phyloP scores from a whole-genome alignment of 495 filamentous ascomycete species.

The Trichoderma parareesei region DNA sequence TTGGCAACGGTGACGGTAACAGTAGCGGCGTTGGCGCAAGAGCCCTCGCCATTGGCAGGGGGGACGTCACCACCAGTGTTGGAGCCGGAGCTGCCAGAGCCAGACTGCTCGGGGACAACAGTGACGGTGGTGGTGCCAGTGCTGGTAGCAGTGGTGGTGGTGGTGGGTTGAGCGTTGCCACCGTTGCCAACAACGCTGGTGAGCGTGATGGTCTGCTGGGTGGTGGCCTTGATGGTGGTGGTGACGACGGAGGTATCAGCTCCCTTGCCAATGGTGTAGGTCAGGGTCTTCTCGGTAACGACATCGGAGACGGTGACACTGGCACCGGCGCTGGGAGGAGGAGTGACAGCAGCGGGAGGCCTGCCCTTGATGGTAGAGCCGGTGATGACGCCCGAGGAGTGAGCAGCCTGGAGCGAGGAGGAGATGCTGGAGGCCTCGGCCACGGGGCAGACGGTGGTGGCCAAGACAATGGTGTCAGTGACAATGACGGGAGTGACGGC shows the following conservation, averaged over 20 bases:
- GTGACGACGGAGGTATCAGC: not conserved
- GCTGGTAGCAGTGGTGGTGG: slow-evolving; percentile 8
- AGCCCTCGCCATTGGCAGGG: not conserved
- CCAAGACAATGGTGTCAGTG: slow-evolving; percentile 37
- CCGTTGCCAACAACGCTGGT: slow-evolving; percentile 20
- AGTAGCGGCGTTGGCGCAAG: slow-evolving; percentile 5
- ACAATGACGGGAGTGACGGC: slow-evolving; percentile 30
- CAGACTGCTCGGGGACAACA: slow-evolving; percentile 6
- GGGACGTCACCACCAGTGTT: not conserved
- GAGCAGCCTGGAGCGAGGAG: slow-evolving; percentile 12
- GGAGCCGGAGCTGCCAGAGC: slow-evolving; percentile 4
- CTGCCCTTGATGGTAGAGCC: not conserved
- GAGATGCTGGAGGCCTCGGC: slow-evolving; percentile 23
- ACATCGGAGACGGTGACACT: not conserved
- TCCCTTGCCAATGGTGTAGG: slow-evolving; percentile 9
- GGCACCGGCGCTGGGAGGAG: not conserved
- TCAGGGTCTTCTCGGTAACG: slow-evolving; percentile 10
- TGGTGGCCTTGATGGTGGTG: slow-evolving; percentile 11
- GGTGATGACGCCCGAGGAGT: slow-evolving; percentile 8
- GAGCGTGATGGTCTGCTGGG: slow-evolving; percentile 9
- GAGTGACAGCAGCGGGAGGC: not conserved
- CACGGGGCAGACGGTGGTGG: slow-evolving; percentile 39
- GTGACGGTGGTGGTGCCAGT: slow-evolving; percentile 9
- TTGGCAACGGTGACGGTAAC: slow-evolving; percentile 11
- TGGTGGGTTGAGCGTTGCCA: slow-evolving; percentile 30